Base-by-base conservation (phyloP, 2,329 filamentous ascomycete genomes). In the Trichoderma koningii region DNA sequence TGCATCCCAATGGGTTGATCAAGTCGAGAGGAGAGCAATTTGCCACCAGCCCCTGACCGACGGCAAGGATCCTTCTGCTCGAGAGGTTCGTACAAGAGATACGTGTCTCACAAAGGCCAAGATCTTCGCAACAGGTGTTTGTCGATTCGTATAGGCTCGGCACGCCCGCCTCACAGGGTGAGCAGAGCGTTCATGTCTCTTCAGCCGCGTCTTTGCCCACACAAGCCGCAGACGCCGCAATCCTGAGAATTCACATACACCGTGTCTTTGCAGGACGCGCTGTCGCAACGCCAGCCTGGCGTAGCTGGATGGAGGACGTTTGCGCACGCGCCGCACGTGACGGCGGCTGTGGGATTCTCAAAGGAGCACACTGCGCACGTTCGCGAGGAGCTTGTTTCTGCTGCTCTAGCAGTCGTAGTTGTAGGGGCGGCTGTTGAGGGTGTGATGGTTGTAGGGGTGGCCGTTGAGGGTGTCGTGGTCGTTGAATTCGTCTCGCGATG, bases 211-310 rank as follows among this genome's bases (percentile, higher is more conserved):
- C 75, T 78, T 69, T 75, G 76, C 19, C 87, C 88, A 72, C 90
- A 94, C 5, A 91, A 76, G 3, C 90, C 89, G 73, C 91, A 94
- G 0, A 87, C 74, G 7, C 87, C 88, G 68, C 82, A 86, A 74
- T 93, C 90, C 1, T 83, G 85, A 12, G 88, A 82, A 71, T 93
- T 94, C 60, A 88, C 72, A 73, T 92, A 94, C 21, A 71, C 66
- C 52, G 81, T 84, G 14, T 77, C 80, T 66, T 76, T 76, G 73
- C 91, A 94, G 2, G 77, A 69, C 3, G 74, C 72, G 68, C 82
- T 85, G 50, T 73, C 74, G 73, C 91, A 94, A 55, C 76, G 77
- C 91, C 91, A 94, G 19, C 80, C 76, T 0, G 82, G 77, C 51
- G 88, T 80, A 56, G 76, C 72, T 0, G 81, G 76, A 51, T 85